Conservation (phyloP, 495 filamentous ascomycete genomes). For the Neurospora hispaniola region DNA sequence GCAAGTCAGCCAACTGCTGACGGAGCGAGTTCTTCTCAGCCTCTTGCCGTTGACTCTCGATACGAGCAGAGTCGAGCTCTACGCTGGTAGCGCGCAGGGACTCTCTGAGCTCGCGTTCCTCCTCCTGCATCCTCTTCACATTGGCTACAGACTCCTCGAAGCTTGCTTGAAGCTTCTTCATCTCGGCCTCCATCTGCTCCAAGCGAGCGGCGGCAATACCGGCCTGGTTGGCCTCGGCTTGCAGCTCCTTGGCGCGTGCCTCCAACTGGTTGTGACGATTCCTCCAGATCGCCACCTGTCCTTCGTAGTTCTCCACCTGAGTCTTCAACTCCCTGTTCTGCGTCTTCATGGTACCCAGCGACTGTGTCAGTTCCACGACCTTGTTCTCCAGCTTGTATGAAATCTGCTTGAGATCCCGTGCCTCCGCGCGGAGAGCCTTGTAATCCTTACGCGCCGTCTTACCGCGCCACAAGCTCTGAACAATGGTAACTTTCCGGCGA, state of each 20-base stretch:
- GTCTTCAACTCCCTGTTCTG: conserved; percentile 82
- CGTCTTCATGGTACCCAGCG: conserved; percentile 77
- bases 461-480: conserved; percentile 91
- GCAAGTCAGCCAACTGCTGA: conserved; percentile 78
- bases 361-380: conserved; percentile 95
- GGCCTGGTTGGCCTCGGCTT: conserved; percentile 92
- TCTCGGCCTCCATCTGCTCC: conserved; percentile 82
- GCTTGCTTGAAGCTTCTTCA: conserved; percentile 77
- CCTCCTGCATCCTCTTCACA: conserved; percentile 87
- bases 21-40: conserved; percentile 73
- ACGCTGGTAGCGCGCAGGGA: conserved; percentile 61
- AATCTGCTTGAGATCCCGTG: conserved; percentile 95
- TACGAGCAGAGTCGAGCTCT: conserved; percentile 66
- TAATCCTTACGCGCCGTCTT: conserved; percentile 71
- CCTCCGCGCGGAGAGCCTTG: conserved; percentile 85
- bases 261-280: conserved; percentile 86
- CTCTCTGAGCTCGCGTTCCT: conserved; percentile 73
- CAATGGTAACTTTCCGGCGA: conserved; percentile 74
- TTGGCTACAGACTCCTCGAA: conserved; percentile 79
- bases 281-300: conserved; percentile 90
- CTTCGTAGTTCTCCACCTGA: conserved; percentile 94
- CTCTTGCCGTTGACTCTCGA: conserved; percentile 60
- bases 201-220: conserved; percentile 87
- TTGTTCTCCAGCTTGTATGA: conserved; percentile 99
- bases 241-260: conserved; percentile 80